Percentiles rank a stretch among this genome's conserved stretches.
phyloP scores from a whole-genome alignment of 2,329 filamentous ascomycete genomes.

The Alternaria sp. region DNA sequence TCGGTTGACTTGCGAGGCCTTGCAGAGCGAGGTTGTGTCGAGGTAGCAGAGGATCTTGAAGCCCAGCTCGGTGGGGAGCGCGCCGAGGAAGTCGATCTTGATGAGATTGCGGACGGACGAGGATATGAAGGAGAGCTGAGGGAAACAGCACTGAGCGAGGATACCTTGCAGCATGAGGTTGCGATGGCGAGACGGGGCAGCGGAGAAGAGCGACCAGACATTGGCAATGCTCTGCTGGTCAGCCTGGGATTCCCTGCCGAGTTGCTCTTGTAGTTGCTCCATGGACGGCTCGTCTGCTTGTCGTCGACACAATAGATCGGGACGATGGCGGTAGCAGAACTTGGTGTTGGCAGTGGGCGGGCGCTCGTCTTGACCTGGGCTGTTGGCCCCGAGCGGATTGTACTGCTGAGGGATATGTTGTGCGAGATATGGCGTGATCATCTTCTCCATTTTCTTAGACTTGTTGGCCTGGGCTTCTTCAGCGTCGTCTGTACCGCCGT shows the following conservation, averaged over 20 bases:
- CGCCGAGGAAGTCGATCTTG: constrained; percentile 94
- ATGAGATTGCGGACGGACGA: constrained; percentile 92
- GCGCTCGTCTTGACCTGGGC: constrained; percentile 42
- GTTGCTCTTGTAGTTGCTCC: constrained; percentile 91
- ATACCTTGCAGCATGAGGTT: constrained; percentile 97
- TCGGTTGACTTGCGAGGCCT: constrained; percentile 91
- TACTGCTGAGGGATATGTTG: constrained; percentile 92
- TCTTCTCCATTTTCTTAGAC: constrained; percentile 75
- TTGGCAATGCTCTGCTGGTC: constrained; percentile 97
- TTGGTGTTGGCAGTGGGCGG: constrained; percentile 74
- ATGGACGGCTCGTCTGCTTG: constrained; percentile 96
- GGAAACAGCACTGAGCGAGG: constrained; percentile 95
- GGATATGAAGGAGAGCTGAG: constrained; percentile 92
- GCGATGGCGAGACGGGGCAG: constrained; percentile 90
- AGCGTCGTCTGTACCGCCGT: constrained; percentile 31
- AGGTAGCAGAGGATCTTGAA: constrained; percentile 94
- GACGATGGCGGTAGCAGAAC: constrained; percentile 94
- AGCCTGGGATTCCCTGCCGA: constrained; percentile 79
- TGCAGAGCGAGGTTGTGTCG: constrained; percentile 93
- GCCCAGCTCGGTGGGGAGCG: constrained; percentile 87
- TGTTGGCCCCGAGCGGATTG: constrained; percentile 73
- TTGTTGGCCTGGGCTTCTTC: constrained; percentile 41
- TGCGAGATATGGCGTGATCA: constrained; percentile 86
- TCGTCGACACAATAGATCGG: constrained; percentile 90
- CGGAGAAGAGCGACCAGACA: constrained; percentile 97